These are phyloP conservation scores for Phlyctochytrium arcticum DNA, from an alignment of 192 early-diverging fungal species.

Conservation along the genomic window DNA sequence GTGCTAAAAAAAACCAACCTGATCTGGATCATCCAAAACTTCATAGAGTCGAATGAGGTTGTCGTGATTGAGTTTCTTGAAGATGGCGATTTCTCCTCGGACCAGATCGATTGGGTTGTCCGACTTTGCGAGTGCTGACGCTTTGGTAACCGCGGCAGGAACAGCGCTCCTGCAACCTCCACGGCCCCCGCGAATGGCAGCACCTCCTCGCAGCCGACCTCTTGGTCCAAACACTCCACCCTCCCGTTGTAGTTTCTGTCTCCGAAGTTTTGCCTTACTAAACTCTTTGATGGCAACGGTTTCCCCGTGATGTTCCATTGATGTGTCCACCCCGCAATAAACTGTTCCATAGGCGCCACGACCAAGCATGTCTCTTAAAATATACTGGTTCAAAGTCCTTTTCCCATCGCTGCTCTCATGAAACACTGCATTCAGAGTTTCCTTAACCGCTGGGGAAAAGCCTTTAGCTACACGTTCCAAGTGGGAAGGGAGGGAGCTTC, in stretches of 20 bases:
- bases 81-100: constrained; percentile 82
- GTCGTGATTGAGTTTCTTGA: constrained; percentile 89
- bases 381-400: constrained; percentile 81
- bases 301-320: constrained; percentile 32
- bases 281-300: constrained; percentile 92
- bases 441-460: constrained; percentile 27
- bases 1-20: constrained; percentile 71
- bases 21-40: constrained; percentile 85
- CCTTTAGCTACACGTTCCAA: no score
- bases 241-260: constrained; percentile 55
- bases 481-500: no score
- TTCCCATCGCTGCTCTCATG: constrained; percentile 66
- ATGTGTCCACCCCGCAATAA: constrained; percentile 61
- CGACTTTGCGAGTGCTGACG: constrained; percentile 53
- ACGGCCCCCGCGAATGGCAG: no score
- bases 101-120: constrained; percentile 84
- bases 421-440: constrained; percentile 62
- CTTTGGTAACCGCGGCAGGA: constrained; percentile 34
- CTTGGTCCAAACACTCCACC: constrained; percentile 38
- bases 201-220: constrained; percentile 40
- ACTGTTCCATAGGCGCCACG: constrained; percentile 89
- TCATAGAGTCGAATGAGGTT: constrained; percentile 87
- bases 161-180: constrained; percentile 21
- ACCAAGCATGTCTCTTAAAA: constrained; percentile 72
- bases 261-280: constrained; percentile 75